Evolutionary conservation across 768 basidiomycete species (phyloP), one percentile per base, ranked within the genome.

Genomic region (Austroboletus festivus): DNA sequence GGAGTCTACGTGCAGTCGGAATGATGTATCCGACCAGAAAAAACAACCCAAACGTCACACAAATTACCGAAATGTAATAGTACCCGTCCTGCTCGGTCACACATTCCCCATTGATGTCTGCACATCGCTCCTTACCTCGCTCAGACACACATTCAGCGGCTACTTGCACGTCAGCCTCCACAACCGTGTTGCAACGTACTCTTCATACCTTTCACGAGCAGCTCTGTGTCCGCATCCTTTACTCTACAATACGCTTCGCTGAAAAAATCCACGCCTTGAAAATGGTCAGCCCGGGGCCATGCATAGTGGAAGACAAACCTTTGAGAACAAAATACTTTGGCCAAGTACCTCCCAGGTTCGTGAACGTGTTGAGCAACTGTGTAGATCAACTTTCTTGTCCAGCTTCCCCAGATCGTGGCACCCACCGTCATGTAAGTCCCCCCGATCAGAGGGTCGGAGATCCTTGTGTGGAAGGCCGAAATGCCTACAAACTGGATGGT

Each of bases 401-500:
- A 38, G 42, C 35, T 30, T n/a, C 20, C 15, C 37, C 15, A 53
- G 44, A n/a, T 18, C 20, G 24, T 22, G 28, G 40, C 22, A 10
- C 24, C 70, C 83, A 93, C 94, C 12, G 96, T 99, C 96, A 99
- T 99, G 68, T 99, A 99, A 0, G 96, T 99, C 43, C 96, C 96
- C 23, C 96, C 96, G 45, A 99, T 96, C 12, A 96, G 62, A 0
- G 96, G 96, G 63, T 99, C 96, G 1, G 96, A 93, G 31, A 99
- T 85, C 46, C 88, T 82, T 3, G 93, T 97, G 60, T 98, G 96
- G 78, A 98, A 99, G 3, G 96, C 96, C n/a, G 93, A 91, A 52
- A 98, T 93, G 9, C 96, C 93, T 18, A 97, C 95, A 62, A 98
- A 99, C 68, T 99, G 95, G n/a, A 98, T 85, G 5, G 95, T 97